Percentiles rank a stretch among this genome's conserved stretches.
These are phyloP conservation scores for Isatis tinctoria DNA, from an alignment of 345 rosid genomes.

Conservation along the genomic window DNA sequence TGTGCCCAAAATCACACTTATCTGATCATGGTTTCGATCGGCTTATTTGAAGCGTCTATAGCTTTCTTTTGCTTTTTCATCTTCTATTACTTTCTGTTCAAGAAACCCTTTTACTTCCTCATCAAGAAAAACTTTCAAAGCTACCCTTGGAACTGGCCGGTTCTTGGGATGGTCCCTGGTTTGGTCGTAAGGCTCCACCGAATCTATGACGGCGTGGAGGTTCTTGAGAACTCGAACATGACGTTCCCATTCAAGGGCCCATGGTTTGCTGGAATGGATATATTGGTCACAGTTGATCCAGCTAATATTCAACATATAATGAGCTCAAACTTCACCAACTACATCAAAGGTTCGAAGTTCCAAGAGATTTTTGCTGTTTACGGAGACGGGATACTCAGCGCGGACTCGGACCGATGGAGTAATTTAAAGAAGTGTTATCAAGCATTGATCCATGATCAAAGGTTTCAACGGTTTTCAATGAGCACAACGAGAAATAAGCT, in stretches of 20 bases:
- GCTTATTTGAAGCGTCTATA: neutral
- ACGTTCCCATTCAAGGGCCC: slow-evolving; percentile 30
- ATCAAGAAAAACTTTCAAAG: neutral
- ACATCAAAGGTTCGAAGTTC: slow-evolving; percentile 30
- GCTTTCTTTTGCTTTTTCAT: neutral
- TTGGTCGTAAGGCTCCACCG: neutral
- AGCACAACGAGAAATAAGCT: neutral
- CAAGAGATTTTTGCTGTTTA: slow-evolving; percentile 22
- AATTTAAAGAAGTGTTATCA: slow-evolving; percentile 15
- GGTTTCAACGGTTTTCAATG: slow-evolving; percentile 6
- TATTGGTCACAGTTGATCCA: slow-evolving; percentile 29
- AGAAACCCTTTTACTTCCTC: neutral
- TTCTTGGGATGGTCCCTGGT: slow-evolving; percentile 27
- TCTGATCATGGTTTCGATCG: neutral
- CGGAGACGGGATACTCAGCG: slow-evolving; percentile 29
- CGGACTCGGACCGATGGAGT: slow-evolving; percentile 24
- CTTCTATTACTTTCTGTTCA: neutral
- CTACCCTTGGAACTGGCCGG: slow-evolving; percentile 21
- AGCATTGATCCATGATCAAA: neutral
- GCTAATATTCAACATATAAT: slow-evolving; percentile 29
- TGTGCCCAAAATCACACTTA: slow-evolving; percentile 17
- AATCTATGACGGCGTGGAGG: neutral
- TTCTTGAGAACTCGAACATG: slow-evolving; percentile 8
- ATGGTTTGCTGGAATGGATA: slow-evolving; percentile 21
- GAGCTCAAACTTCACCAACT: slow-evolving; percentile 33